Evolutionary conservation across 164 flowering plant genomes (phyloP), one percentile per base, ranked within the genome.

Genomic region (Stephania cephalantha): DNA sequence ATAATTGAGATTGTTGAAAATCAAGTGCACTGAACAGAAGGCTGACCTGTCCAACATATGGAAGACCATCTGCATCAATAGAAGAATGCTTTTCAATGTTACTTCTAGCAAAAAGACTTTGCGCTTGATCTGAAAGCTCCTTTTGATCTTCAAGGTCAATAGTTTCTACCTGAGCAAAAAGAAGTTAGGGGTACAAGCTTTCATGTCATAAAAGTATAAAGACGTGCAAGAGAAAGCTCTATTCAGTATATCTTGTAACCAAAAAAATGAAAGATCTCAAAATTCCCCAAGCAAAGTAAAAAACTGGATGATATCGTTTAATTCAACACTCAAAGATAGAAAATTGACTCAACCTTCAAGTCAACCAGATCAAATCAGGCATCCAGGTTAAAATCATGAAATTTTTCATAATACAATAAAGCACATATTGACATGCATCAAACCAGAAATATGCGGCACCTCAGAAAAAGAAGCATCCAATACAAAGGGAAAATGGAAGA

Each of bases 31-130:
- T 30, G 48, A 48, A 65, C 9, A 6, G 25, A n/a, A 75, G n/a
- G 46, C 81, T 58, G 74, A 93, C 97, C 95, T 95, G 98, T 71
- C 99, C 99, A 76, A 93, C 87, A 79, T 83, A 83, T 35, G 99
- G 99, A 72, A 95, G 93, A 35, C 99, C 99, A 84, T 95, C 99
- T 15, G 83, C 30, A 87, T 93, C 99, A 78, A 95, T 88, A 69
- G 75, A 29, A 31, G 83, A 72, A 70, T 79, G 76, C 22, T 76
- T 86, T 18, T 87, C 87, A n/a, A 74, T 1, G 46, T 81, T 86
- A 77, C 90, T 86, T 78, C 91, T 87, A 68, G 84, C 87, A 80
- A 95, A 95, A 15, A 72, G 25, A 78, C 79, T 87, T 45, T 68
- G 73, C 25, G 77, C 70, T 20, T 82, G 77, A 71, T 85, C 88